phyloP scores from a whole-genome alignment of 495 filamentous ascomycete genomes.

The Lophium mytilinum region DNA sequence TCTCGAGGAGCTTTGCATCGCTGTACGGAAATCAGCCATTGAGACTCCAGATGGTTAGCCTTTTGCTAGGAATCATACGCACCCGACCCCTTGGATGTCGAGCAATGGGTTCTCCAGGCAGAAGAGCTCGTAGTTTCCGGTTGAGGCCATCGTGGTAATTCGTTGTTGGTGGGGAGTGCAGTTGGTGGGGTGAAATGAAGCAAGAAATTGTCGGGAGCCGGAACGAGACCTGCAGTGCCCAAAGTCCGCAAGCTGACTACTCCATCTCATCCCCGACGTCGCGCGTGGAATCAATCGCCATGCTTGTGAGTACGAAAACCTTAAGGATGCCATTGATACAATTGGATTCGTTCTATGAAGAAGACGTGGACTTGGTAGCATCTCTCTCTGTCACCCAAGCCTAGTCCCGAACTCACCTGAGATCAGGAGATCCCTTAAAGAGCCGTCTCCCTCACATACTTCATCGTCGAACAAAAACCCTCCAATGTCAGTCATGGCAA shows the following conservation, averaged over 20 bases:
- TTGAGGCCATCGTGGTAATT: slow-evolving; percentile 51
- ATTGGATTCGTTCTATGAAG: too few species aligned
- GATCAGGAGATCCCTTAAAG: too few species aligned
- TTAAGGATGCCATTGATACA: neutral
- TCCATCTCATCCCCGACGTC: neutral
- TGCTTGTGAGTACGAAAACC: neutral
- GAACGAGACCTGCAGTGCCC: neutral
- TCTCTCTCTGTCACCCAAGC: too few species aligned
- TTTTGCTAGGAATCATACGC: slow-evolving; percentile 15
- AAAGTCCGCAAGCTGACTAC: neutral
- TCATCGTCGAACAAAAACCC: too few species aligned
- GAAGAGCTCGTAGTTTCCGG: slow-evolving; percentile 72
- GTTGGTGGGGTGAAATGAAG: neutral
- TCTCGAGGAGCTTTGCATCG: slow-evolving; percentile 70
- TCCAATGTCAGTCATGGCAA: too few species aligned
- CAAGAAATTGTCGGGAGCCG: neutral
- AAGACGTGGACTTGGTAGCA: too few species aligned
- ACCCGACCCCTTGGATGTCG: slow-evolving; percentile 87
- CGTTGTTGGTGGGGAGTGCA: neutral
- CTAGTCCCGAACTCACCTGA: too few species aligned
- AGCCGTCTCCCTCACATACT: too few species aligned
- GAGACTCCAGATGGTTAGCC: neutral
- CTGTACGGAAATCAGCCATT: slow-evolving; percentile 31
- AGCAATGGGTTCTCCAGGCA: slow-evolving; percentile 95
- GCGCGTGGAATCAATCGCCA: neutral